Evolutionary conservation across 2,329 filamentous ascomycete genomes (phyloP).

Genomic region (Penicillium expansum): DNA sequence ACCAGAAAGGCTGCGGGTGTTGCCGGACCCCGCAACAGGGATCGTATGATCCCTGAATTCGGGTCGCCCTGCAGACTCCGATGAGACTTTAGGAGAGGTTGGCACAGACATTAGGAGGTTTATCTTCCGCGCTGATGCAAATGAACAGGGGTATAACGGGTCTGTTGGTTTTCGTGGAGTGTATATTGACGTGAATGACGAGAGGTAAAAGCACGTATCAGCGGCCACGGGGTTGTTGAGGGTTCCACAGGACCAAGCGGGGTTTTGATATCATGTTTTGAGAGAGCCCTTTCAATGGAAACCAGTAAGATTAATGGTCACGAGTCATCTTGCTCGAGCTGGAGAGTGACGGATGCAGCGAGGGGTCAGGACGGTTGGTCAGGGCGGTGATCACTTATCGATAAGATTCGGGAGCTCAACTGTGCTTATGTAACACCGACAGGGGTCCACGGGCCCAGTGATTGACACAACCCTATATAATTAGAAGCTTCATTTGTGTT

Average conservation of each 20-base stretch:
- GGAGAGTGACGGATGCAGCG: slow-evolving; percentile 22
- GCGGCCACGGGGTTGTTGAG: slow-evolving; percentile 5
- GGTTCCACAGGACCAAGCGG: slow-evolving; percentile 9
- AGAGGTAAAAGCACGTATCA: neutral
- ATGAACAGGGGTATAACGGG: slow-evolving; percentile 16
- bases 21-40: slow-evolving; percentile 13
- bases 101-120: slow-evolving; percentile 18
- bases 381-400: slow-evolving; percentile 22
- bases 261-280: slow-evolving; percentile 6
- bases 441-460: neutral
- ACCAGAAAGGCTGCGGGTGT: slow-evolving; percentile 24
- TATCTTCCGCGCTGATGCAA: neutral
- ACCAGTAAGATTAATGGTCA: slow-evolving; percentile 1
- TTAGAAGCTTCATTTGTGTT: too few species aligned
- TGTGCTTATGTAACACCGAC: neutral
- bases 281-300: slow-evolving; percentile 1
- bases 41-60: slow-evolving; percentile 12
- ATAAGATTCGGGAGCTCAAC: slow-evolving; percentile 7
- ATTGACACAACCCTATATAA: neutral
- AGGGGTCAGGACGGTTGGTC: slow-evolving; percentile 18
- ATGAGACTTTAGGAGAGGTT: slow-evolving; percentile 19
- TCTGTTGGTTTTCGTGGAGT: neutral
- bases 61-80: slow-evolving; percentile 20
- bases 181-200: neutral
- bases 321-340: slow-evolving; percentile 1